Base-by-base conservation (phyloP, 495 filamentous ascomycete genomes). In the Talaromyces nanjingensis region DNA sequence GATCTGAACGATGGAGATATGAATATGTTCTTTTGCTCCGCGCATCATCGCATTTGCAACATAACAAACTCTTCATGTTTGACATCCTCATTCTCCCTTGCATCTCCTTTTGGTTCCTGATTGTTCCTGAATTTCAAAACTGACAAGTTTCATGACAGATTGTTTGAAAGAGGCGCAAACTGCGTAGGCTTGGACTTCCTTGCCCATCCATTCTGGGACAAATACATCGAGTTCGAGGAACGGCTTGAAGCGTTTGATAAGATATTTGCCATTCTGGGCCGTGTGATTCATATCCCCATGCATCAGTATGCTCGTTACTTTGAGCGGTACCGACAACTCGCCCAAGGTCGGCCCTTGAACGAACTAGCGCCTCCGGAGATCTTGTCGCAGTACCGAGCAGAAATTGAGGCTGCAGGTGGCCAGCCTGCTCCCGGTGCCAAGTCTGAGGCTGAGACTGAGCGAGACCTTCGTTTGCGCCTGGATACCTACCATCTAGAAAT, bases 151-250 rank as follows among this genome's bases (percentile, higher is more conserved):
- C 52, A 53, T 54, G 37, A 59, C 73, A 98, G 96, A 61, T 84
- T 99, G 6, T 99, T 97, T 70, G 96, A 98, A 74, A 89, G 96
- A 69, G 94, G 87, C 59, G 93, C 92, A 16, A 83, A 80, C 49
- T 86, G 83, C 68, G 92, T 97, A 20, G 94, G 96, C 16, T 82
- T 97, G 33, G 94, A 99, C 75, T 99, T 97, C 73, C 82, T 96
- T 8, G 87, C 92, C 4, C 92, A 97, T 71, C 92, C 91, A 0
- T 97, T 99, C 80, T 99, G 94, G 94, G 96, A 98, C 70, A 98
- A 97, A 76, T 99, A 96, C 69, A 84, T 98, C 60, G 94, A 97
- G 69, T 98, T 92, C 69, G 94, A 98, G 70, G 92, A 96, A 69
- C 86, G 92, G 8, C 77, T 93, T 56, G 92, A 97, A 70, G 89